A percentile compares a stretch with the other conserved stretches of the same genome.
phyloP scores from a whole-genome alignment of 2,329 filamentous ascomycete species.

The Claviceps sp. region DNA sequence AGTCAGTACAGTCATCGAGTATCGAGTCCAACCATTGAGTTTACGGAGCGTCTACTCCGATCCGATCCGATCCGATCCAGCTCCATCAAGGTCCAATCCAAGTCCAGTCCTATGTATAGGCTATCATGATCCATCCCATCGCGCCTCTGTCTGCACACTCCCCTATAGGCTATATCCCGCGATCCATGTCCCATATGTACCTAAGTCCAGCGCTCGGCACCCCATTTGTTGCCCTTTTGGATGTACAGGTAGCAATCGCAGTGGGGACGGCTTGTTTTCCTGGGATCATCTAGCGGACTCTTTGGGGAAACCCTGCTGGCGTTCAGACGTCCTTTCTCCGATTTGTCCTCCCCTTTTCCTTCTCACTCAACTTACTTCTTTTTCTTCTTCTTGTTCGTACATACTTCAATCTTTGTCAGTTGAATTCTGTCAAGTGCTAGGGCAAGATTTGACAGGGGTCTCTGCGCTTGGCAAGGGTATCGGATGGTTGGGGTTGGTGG shows the following conservation, averaged over 20 bases:
- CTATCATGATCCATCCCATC: background rate
- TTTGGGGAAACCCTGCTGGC: background rate
- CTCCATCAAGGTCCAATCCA: background rate
- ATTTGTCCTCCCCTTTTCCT: background rate
- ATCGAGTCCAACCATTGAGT: too few relatives aligned
- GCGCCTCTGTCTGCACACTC: background rate
- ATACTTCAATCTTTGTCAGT: too few relatives aligned
- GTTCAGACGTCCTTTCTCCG: background rate
- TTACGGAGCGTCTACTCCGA: too few relatives aligned
- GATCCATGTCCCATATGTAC: background rate
- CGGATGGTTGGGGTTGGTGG: too few relatives aligned
- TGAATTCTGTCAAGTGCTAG: too few relatives aligned
- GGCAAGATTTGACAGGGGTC: too few relatives aligned
- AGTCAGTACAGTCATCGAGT: too few relatives aligned
- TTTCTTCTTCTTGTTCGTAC: too few relatives aligned
- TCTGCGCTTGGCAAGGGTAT: too few relatives aligned
- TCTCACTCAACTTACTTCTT: background rate
- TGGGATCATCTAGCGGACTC: background rate
- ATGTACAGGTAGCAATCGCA: background rate
- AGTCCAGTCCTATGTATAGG: background rate
- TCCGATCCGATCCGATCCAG: too few relatives aligned
- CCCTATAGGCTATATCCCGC: background rate
- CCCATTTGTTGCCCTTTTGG: background rate
- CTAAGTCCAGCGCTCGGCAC: background rate
- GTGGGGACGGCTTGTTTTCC: background rate